phyloP scores from a whole-genome alignment of 2,329 filamentous ascomycete species.

The Pseudogymnoascus sp. region DNA sequence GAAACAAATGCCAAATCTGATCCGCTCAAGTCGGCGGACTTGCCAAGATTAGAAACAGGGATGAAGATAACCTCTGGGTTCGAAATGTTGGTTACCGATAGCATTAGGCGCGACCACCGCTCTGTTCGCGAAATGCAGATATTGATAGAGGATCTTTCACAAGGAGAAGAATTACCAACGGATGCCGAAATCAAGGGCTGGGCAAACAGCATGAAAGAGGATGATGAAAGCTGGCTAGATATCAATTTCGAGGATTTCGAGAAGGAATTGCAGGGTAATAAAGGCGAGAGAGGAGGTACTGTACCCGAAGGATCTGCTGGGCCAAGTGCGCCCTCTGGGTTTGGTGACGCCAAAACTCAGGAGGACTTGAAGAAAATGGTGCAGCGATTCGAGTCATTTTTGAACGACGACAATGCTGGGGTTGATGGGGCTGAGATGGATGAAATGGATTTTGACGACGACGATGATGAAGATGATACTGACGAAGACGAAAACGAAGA shows the following conservation, averaged over 20 bases:
- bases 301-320: conserved; percentile 19
- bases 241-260: conserved; percentile 89
- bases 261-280: conserved; percentile 55
- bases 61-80: conserved; percentile 89
- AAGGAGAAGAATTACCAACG: conserved; percentile 61
- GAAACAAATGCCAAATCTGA: conserved; percentile 25
- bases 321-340: conserved; percentile 32
- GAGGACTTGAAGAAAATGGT: conserved; percentile 85
- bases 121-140: conserved; percentile 67
- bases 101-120: conserved; percentile 58
- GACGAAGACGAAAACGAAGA: conserved; percentile 49
- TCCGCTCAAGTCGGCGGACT: conserved; percentile 19
- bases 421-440: conserved; percentile 66
- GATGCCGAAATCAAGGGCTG: conserved; percentile 66
- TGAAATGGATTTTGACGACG: conserved; percentile 56
- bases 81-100: conserved; percentile 70
- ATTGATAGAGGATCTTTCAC: conserved; percentile 59
- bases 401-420: conserved; percentile 78
- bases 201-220: conserved; percentile 53
- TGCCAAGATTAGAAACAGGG: conserved; percentile 51
- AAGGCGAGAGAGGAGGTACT: conserved; percentile 30
- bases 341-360: conserved; percentile 60
- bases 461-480: conserved; percentile 40
- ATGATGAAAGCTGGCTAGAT: conserved; percentile 85
- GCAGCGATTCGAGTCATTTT: conserved; percentile 81